phyloP scores from a whole-genome alignment of 768 basidiomycete genomes.

The Rhodosporidiobolus odoratus region DNA sequence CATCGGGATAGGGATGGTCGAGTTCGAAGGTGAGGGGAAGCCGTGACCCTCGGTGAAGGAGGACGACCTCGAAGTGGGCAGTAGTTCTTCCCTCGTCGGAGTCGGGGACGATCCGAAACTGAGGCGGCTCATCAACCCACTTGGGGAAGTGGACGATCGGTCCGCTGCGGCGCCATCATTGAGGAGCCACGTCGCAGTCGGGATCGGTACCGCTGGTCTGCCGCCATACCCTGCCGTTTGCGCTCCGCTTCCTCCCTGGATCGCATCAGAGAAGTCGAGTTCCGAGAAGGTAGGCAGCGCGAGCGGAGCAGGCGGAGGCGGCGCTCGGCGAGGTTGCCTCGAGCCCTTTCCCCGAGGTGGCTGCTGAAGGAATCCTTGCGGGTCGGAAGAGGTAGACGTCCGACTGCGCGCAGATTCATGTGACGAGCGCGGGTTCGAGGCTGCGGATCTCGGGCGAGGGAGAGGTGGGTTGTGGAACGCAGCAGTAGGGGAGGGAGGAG shows the following conservation, averaged over 20 bases:
- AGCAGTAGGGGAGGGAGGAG: constrained; percentile 25
- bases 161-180: background rate
- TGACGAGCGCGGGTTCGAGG: background rate
- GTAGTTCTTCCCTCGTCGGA: constrained; percentile 11
- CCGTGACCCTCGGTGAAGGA: background rate
- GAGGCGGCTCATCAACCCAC: background rate
- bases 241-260: background rate
- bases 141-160: background rate
- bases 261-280: constrained; percentile 30
- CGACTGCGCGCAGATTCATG: constrained; percentile 1
- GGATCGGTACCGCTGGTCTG: background rate
- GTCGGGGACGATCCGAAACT: constrained; percentile 5
- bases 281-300: constrained; percentile 29
- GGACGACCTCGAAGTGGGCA: constrained; percentile 12
- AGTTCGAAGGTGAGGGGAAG: background rate
- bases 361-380: background rate
- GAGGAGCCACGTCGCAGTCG: constrained; percentile 13
- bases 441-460: background rate
- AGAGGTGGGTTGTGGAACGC: background rate
- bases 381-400: background rate
- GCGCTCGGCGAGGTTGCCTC: background rate
- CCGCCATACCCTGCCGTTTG: background rate
- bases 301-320: constrained; percentile 29
- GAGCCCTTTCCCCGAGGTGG: constrained; percentile 6
- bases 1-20: background rate